Conservation (phyloP, 495 filamentous ascomycete genomes). For the Podospora bellae-mahoneyi region DNA sequence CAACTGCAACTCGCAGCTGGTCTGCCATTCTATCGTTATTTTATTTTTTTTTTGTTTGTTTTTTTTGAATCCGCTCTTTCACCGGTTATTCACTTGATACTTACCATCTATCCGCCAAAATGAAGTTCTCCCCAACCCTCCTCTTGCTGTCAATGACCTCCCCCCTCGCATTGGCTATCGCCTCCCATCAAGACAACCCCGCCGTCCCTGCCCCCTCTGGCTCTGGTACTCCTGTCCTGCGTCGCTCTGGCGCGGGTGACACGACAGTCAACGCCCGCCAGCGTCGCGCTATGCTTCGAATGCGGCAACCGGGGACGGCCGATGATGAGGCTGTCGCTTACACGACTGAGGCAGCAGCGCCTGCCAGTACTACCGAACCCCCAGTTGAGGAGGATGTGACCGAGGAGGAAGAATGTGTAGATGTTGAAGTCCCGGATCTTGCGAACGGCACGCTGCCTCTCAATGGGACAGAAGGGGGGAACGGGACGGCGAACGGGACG, state of each 20-base stretch:
- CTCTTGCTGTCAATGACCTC: not conserved
- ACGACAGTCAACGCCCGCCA: not conserved
- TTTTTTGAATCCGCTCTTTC: not conserved
- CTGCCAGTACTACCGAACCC: not conserved
- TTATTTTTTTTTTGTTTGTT: not conserved
- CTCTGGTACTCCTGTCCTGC: not conserved
- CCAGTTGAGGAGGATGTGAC: not conserved
- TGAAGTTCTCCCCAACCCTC: not conserved
- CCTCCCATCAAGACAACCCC: not conserved
- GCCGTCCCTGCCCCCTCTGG: not conserved
- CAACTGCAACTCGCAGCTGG: not conserved
- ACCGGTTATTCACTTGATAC: not conserved
- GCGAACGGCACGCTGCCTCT: constrained; percentile 1
- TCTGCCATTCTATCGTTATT: not conserved
- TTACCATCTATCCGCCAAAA: not conserved
- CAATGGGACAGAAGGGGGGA: not conserved
- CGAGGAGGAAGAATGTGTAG: not conserved
- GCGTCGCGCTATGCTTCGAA: not conserved
- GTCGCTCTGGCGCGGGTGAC: not conserved
- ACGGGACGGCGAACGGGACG: not conserved
- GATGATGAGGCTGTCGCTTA: not conserved
- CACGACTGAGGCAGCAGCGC: not conserved
- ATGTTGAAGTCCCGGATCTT: not conserved
- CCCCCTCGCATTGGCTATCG: not conserved
- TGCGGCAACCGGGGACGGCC: not conserved